Evolutionary conservation across 768 basidiomycete genomes (phyloP).

Genomic region (Tulasnella sp.): DNA sequence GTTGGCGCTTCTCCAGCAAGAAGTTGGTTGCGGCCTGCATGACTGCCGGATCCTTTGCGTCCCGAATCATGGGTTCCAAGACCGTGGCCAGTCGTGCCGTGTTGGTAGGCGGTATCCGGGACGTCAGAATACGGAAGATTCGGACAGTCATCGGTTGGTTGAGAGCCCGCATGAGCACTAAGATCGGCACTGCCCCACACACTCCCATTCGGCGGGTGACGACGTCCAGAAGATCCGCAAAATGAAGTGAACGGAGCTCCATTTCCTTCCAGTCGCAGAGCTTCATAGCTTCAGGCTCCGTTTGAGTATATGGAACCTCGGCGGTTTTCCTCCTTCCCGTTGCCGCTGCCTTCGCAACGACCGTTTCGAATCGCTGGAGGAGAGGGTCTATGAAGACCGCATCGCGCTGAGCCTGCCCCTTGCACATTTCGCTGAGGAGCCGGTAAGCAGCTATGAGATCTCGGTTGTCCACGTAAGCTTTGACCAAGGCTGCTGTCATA

Average conservation of each 20-base stretch:
- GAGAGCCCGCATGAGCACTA: conserved; percentile 6
- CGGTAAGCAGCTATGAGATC: conserved; percentile 51
- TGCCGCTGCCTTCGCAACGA: conserved; percentile 27
- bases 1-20: conserved; percentile 32
- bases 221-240: conserved; percentile 60
- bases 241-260: conserved; percentile 44
- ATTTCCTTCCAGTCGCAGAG: conserved; percentile 27
- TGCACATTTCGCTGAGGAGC: conserved; percentile 51
- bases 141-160: neutral
- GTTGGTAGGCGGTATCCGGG: neutral
- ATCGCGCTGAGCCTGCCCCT: conserved; percentile 16
- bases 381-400: conserved; percentile 31
- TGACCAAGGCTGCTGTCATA: conserved; percentile 50
- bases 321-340: neutral
- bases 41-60: neutral
- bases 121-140: neutral
- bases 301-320: neutral
- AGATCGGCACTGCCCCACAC: neutral
- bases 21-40: neutral
- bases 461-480: conserved; percentile 51
- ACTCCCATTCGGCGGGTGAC: conserved; percentile 38
- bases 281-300: neutral
- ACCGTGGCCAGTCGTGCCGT: neutral
- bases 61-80: conserved; percentile 12
- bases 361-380: conserved; percentile 33